Conservation (phyloP, 192 early-diverging fungal species). For the Backusella tuberculispora region DNA sequence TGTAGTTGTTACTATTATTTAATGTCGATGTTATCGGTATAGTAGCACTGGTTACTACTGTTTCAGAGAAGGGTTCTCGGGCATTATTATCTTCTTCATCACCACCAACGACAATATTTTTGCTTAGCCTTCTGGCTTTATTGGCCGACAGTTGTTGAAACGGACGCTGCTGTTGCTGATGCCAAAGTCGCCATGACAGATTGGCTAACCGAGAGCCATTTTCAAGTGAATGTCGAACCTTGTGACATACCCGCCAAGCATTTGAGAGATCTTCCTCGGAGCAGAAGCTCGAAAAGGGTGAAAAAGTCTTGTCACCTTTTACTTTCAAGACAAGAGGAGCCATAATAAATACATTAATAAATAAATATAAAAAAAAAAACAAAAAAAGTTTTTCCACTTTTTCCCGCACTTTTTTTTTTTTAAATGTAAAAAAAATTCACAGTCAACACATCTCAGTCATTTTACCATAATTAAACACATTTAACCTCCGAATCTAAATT, state of each 20-base stretch:
- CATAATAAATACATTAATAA: conserved; percentile 44
- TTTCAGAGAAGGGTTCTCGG: background rate
- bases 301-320: conserved; percentile 76
- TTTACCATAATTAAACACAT: too few species aligned
- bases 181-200: conserved; percentile 87
- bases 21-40: background rate
- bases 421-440: background rate
- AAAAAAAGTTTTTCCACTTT: conserved; percentile 5
- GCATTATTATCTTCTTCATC: background rate
- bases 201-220: conserved; percentile 83
- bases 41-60: conserved; percentile 2
- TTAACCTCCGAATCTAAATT: too few species aligned
- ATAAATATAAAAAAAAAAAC: background rate
- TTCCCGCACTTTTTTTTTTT: background rate
- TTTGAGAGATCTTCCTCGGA: conserved; percentile 76
- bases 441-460: too few species aligned
- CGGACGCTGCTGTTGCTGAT: conserved; percentile 33
- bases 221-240: conserved; percentile 83
- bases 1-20: conserved; percentile 22
- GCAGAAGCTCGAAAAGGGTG: conserved; percentile 71
- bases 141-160: conserved; percentile 5
- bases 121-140: conserved; percentile 9
- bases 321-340: conserved; percentile 72
- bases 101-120: background rate
- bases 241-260: conserved; percentile 83